Conservation (phyloP, 352 stramenopile genomes). For the Globisporangium paddicum region DNA sequence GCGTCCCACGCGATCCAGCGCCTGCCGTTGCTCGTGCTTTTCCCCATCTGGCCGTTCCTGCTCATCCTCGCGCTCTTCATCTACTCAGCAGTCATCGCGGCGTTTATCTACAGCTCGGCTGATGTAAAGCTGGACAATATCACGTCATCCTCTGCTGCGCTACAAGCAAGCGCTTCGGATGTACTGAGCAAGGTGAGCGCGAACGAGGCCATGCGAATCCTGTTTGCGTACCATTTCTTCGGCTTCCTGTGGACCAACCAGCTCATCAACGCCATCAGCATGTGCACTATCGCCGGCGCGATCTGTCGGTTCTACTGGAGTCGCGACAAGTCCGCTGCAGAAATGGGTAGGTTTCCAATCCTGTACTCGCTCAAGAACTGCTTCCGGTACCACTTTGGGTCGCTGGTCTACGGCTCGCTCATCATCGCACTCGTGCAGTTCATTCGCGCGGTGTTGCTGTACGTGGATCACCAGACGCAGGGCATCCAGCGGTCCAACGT, state of each 20-base stretch:
- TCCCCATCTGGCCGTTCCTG: slow-evolving; percentile 58
- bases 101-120: slow-evolving; percentile 65
- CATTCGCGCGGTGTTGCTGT: slow-evolving; percentile 89
- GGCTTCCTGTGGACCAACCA: slow-evolving; percentile 95
- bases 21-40: slow-evolving; percentile 61
- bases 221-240: slow-evolving; percentile 90
- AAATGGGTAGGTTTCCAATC: slow-evolving; percentile 72
- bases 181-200: slow-evolving; percentile 38
- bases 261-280: slow-evolving; percentile 94
- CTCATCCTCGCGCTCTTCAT: slow-evolving; percentile 63
- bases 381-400: slow-evolving; percentile 93
- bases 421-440: slow-evolving; percentile 97
- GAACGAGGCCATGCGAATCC: slow-evolving; percentile 56
- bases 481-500: slow-evolving; percentile 72
- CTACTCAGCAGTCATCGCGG: slow-evolving; percentile 51
- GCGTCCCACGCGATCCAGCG: slow-evolving; percentile 54
- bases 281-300: slow-evolving; percentile 93
- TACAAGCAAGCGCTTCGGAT: slow-evolving; percentile 19
- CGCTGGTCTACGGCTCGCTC: slow-evolving; percentile 94
- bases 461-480: slow-evolving; percentile 92
- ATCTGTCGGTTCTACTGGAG: slow-evolving; percentile 94
- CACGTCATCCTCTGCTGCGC: slow-evolving; percentile 1
- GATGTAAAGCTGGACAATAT: slow-evolving; percentile 40
- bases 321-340: slow-evolving; percentile 41
- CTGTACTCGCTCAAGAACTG: slow-evolving; percentile 66